Evolutionary conservation across 768 basidiomycete genomes (phyloP), one percentile per base, ranked within the genome.

Genomic region (Tephrocybe sp.): DNA sequence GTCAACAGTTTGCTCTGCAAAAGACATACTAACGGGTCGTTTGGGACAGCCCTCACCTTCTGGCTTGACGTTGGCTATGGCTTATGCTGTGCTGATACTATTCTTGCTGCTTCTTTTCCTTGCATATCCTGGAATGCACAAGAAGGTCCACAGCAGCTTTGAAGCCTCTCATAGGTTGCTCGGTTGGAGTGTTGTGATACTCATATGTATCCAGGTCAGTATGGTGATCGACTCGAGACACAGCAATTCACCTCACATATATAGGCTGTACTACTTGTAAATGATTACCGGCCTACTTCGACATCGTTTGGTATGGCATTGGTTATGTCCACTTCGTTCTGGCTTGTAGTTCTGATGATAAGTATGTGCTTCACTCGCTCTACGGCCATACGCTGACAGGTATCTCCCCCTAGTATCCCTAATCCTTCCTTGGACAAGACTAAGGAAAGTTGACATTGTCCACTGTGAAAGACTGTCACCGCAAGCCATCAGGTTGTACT

Each of bases 181-280:
- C 37, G 76, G 75, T 18, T 77, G 75, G 76, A 61, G 66, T 21
- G 72, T 72, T 0, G 68, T 69, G 3, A 69, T 67, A 27, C 54
- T 76, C 19, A 71, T 76, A 7, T 78, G 75, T 75, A 62, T 49
- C 9, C 75, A 72, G 63, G 72, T 71, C 38, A 12, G 65, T 54
- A 32, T 11, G 4, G 28, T 2, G 2, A 13, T 44, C 18, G 6
- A 30, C 21, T 2, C 5, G 8, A 13, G 7, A 21, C 35, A 16
- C 19, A 45, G 13, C 19, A 3, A 6, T 34, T 32, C 9, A 8
- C n/a, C 18, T n/a, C n/a, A n/a, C n/a, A n/a, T n/a, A n/a, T n/a
- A n/a, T n/a, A 81, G 75, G 72, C 80, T 34, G 58, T 80, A 16
- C 69, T 80, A 3, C 65, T 84, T 22, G 77, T 70, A 4, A 82